A percentile compares a stretch with the other conserved stretches of the same genome.
These are phyloP conservation scores for Rhynchospora tenuis DNA, from an alignment of 176 grass and related monocot species.

Conservation along the genomic window DNA sequence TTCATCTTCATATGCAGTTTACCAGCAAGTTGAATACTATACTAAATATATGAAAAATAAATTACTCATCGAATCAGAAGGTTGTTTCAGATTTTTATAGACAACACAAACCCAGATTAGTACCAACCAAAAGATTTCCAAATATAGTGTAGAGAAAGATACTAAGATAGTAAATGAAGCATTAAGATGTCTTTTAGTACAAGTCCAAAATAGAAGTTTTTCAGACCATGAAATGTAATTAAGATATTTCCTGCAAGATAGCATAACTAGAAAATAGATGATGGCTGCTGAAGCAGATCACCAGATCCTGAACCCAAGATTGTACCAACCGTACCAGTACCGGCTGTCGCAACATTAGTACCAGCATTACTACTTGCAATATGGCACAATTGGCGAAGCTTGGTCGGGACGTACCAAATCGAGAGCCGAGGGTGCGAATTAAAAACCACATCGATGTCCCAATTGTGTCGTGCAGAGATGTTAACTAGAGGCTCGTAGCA, in stretches of 20 bases:
- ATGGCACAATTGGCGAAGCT: slow-evolving; percentile 94
- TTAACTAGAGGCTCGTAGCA: slow-evolving; percentile 94
- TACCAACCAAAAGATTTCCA: no score
- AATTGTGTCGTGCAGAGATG: slow-evolving; percentile 71
- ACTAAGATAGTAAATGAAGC: background rate
- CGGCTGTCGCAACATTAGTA: background rate
- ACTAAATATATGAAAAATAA: background rate
- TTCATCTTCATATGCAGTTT: background rate
- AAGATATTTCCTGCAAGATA: background rate
- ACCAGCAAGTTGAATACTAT: background rate
- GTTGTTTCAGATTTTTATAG: background rate
- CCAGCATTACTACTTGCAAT: slow-evolving; percentile 47
- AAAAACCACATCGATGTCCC: slow-evolving; percentile 98
- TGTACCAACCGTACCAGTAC: background rate
- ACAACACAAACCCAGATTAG: no score
- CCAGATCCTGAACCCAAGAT: slow-evolving; percentile 8
- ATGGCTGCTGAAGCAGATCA: background rate
- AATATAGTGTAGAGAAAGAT: no score
- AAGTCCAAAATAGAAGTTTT: slow-evolving; percentile 1
- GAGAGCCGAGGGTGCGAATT: slow-evolving; percentile 80
- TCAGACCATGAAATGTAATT: background rate
- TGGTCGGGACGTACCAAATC: slow-evolving; percentile 95
- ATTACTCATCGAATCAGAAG: background rate
- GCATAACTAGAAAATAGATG: slow-evolving; percentile 22
- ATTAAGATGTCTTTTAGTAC: background rate